phyloP scores from a whole-genome alignment of 2,329 filamentous ascomycete species.

The Thelonectria discophora region DNA sequence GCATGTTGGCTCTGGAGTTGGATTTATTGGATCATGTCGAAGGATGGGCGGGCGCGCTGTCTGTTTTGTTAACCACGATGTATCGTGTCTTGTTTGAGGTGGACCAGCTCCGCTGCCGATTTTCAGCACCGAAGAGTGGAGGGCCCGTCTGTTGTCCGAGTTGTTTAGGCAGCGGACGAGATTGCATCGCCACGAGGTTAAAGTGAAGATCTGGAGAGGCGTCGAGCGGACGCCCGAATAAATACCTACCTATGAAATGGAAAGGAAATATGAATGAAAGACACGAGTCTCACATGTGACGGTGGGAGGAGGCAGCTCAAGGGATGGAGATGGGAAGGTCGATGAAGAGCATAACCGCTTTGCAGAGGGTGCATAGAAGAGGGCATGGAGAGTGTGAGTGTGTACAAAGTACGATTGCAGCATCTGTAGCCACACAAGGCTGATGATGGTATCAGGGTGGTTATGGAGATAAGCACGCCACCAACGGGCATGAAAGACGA shows the following conservation, averaged over 20 bases:
- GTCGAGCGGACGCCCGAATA: constrained; percentile 67
- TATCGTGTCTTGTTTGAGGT: constrained; percentile 58
- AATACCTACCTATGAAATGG: constrained; percentile 47
- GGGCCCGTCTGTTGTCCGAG: constrained; percentile 48
- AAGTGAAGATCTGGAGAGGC: constrained; percentile 71
- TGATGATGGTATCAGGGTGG: neutral
- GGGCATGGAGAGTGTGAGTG: neutral
- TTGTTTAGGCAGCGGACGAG: constrained; percentile 44
- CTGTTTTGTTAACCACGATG: constrained; percentile 58
- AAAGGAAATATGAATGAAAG: constrained; percentile 36
- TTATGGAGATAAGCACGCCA: too few relatives aligned
- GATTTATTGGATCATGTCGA: constrained; percentile 47
- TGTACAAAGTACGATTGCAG: neutral
- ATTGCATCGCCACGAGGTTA: constrained; percentile 72
- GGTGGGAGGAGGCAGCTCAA: too few relatives aligned
- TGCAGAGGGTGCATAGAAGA: too few relatives aligned
- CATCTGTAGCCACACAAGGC: neutral
- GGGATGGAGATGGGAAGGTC: neutral
- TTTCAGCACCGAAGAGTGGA: constrained; percentile 76
- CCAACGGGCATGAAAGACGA: neutral
- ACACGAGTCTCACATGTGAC: constrained; percentile 10
- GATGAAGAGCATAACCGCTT: neutral
- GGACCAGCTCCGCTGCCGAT: constrained; percentile 70
- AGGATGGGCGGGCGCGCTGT: constrained; percentile 48
- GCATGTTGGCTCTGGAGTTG: constrained; percentile 46